phyloP scores from a whole-genome alignment of 768 basidiomycete genomes.

The Tulasnella sp. region DNA sequence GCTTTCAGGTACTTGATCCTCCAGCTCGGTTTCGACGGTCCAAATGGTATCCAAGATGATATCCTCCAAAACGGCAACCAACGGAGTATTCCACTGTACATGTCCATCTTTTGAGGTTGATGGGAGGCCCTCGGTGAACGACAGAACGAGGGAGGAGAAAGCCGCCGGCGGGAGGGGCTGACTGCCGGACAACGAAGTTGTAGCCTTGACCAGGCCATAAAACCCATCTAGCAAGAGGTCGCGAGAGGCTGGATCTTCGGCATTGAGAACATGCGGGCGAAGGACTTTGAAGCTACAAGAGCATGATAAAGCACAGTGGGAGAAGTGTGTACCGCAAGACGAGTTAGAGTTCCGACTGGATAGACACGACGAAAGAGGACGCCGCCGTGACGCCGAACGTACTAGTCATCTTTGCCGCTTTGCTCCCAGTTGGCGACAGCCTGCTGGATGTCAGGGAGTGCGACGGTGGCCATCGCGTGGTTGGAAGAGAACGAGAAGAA shows the following conservation, averaged over 20 bases:
- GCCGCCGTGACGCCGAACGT: neutral
- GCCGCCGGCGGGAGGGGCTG: neutral
- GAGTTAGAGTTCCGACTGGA: neutral
- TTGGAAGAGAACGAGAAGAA: neutral
- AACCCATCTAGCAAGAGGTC: slow-evolving; percentile 16
- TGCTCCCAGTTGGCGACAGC: neutral
- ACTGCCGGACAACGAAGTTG: neutral
- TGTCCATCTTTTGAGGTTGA: slow-evolving; percentile 17
- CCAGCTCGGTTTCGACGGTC: slow-evolving; percentile 69
- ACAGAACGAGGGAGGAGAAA: slow-evolving; percentile 12
- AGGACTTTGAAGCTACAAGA: slow-evolving; percentile 4
- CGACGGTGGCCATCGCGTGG: neutral
- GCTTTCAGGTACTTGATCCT: slow-evolving; percentile 56
- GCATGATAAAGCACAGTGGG: too few relatives aligned
- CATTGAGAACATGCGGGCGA: slow-evolving; percentile 14
- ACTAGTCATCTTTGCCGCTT: neutral
- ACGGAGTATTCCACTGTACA: neutral
- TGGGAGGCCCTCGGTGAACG: slow-evolving; percentile 17
- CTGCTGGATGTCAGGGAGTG: neutral
- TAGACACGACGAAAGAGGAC: neutral
- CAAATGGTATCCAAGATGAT: slow-evolving; percentile 72
- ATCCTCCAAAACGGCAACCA: slow-evolving; percentile 45
- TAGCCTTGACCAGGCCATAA: neutral
- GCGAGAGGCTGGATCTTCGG: neutral
- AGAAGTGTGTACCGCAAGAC: neutral